Evolutionary conservation across 2,329 filamentous ascomycete species (phyloP), one percentile per base, ranked within the genome.

Genomic region (Zymoseptoria brevis): DNA sequence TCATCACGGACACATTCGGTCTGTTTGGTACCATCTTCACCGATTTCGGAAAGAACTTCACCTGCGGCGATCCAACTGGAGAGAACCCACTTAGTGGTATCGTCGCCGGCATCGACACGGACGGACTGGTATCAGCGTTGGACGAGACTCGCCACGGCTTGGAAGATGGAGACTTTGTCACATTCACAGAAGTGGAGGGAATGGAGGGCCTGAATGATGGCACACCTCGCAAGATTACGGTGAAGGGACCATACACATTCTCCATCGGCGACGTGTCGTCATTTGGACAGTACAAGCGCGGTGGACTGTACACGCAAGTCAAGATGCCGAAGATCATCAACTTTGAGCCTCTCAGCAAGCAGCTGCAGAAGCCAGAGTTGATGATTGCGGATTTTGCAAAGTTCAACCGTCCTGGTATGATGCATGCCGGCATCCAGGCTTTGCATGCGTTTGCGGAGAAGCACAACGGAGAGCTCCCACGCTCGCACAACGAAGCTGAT

Each of bases 261-360:
- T 94, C 90, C 13, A 96, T 99, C 67, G 94, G 93, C 50, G 90
- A 96, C 73, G 90, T 97, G 8, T 90, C 89, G 22, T 87, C 85
- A 5, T 81, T 96, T 41, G 94, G 94, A 41, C 82, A 89, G 69
- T 99, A 99, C 78, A 80, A 89, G 78, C 84, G 88, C 55, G 93
- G 93, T 53, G 94, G 94, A 61, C 83, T 96, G 60, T 99, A 89
- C 75, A 87, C 89, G 48, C 94, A 99, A 75, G 94, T 97, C 75
- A 99, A 97, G 82, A 96, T 96, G 93, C 94, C 94, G 55, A 96
- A 94, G 78, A 84, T 90, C 57, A 77, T 97, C 69, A 84, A 94
- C 73, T 99, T 97, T 77, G 89, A 96, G 78, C 81, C 85, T 49
- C 83, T 96, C 59, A 86, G 86, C 50, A 78, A 84, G 56, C 84